Percentiles rank a stretch among this genome's conserved stretches.
Evolutionary conservation across 2,329 filamentous ascomycete species (phyloP).

Genomic region (Penicillium sumatraense): DNA sequence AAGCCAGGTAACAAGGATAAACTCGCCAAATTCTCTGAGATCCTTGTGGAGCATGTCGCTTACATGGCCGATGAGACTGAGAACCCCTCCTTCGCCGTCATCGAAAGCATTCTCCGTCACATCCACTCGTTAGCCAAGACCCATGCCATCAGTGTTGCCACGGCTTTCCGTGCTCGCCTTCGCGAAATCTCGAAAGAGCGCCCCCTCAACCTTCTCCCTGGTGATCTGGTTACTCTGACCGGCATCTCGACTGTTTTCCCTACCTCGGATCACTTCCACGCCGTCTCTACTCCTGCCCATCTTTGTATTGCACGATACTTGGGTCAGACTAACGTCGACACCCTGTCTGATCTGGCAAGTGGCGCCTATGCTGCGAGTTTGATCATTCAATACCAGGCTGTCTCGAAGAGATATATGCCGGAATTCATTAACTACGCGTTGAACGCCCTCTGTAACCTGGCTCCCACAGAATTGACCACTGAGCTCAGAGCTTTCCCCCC

Average conservation of each 20-base stretch:
- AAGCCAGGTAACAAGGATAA: constrained; percentile 83
- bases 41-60: constrained; percentile 60
- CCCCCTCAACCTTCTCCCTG: constrained; percentile 58
- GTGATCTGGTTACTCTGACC: constrained; percentile 82
- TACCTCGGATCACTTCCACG: constrained; percentile 96
- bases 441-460: constrained; percentile 72
- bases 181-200: constrained; percentile 57
- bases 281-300: constrained; percentile 88
- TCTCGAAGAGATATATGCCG: constrained; percentile 86
- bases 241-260: constrained; percentile 86
- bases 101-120: constrained; percentile 85
- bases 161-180: constrained; percentile 76
- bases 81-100: constrained; percentile 65
- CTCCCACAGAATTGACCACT: constrained; percentile 57
- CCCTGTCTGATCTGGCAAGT: constrained; percentile 68
- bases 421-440: constrained; percentile 82
- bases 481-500: constrained; percentile 64
- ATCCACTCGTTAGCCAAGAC: constrained; percentile 90
- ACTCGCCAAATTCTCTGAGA: constrained; percentile 60
- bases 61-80: constrained; percentile 58
- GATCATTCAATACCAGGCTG: constrained; percentile 77
- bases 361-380: constrained; percentile 82
- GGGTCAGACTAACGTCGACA: constrained; percentile 72
- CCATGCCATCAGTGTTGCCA: constrained; percentile 77
- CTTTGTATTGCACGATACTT: constrained; percentile 84